Base-by-base conservation (phyloP, 2,329 filamentous ascomycete species). In the Rhynchosporium secalis region DNA sequence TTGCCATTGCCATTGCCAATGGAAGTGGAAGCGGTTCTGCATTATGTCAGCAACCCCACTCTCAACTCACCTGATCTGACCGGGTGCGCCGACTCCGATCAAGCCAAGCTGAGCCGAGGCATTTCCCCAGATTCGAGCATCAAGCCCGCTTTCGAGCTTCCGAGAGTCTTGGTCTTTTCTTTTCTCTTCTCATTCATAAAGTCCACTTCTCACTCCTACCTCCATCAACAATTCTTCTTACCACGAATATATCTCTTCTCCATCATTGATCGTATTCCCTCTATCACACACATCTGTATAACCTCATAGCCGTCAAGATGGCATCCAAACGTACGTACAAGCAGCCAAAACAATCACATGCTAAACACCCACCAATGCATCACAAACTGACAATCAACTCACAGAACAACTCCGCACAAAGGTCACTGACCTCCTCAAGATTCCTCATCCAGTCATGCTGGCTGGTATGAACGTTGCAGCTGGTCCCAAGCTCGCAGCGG, bases 381-480 rank as follows among this genome's bases (percentile, higher is more conserved):
- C 56, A 55, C 61, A 56, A 67, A 61, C 68, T 76, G 59, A 75
- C 65, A 52, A 9, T 28, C 38, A 52, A 49, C 31, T 54, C 38
- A 26, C 77, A 94, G 91, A 95, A 81, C 84, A 91, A 82, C 89
- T 99, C 78, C 91, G 91, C 74, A 99, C 95, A 59, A 87, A 91
- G 70, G 83, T 93, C 73, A 99, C 95, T 71, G 94, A 98, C 85
- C 90, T 98, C 68, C 90, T 99, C 80, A 91, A 92, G 83, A 98
- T 99, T 85, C 91, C 96, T 77, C 95, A 99, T 80, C 95, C 95
- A 63, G 83, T 99, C 75, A 82, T 99, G 74, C 88, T 99, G 66
- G 95, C 95, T 72, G 95, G 95, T 77, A 99, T 99, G 95, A 98
- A 99, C 83, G 95, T 98, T 67, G 95, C 95, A 62, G 95, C 95